Conservation (phyloP, 164 flowering plant genomes). For the Echeveria elegans region DNA sequence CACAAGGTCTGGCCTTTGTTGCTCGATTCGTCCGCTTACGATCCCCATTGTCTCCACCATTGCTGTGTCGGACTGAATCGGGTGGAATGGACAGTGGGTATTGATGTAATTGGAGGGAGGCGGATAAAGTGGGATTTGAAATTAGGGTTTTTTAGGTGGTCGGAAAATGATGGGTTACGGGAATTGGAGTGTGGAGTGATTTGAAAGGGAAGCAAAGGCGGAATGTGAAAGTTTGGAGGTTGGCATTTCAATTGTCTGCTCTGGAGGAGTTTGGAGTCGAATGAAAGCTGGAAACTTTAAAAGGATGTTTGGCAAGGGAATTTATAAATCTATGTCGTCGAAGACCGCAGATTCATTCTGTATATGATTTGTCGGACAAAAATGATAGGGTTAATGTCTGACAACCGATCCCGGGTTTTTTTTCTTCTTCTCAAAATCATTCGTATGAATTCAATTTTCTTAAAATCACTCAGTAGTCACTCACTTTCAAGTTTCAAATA, state of each 20-base stretch:
- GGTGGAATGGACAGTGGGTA: background rate
- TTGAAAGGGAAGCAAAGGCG: background rate
- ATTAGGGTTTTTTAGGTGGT: background rate
- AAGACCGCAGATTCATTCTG: too few species aligned
- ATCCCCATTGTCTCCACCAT: slow-evolving; percentile 6
- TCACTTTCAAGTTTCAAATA: too few species aligned
- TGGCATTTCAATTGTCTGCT: slow-evolving; percentile 4
- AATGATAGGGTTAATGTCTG: too few species aligned
- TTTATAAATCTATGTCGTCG: too few species aligned
- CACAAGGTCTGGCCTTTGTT: background rate
- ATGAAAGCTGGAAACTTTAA: too few species aligned
- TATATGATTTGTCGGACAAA: too few species aligned
- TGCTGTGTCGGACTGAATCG: background rate
- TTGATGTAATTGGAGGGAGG: background rate
- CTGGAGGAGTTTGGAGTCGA: too few species aligned
- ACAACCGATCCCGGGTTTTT: too few species aligned
- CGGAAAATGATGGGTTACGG: background rate
- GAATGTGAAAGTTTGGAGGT: background rate
- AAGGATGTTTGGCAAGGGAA: too few species aligned
- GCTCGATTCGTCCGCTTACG: background rate
- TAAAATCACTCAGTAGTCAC: too few species aligned
- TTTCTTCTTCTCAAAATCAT: too few species aligned
- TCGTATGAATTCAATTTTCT: too few species aligned
- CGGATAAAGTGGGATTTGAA: background rate
- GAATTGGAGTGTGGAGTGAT: background rate